Evolutionary conservation across 768 basidiomycete genomes (phyloP).

Genomic region (Russula ochroleuca): DNA sequence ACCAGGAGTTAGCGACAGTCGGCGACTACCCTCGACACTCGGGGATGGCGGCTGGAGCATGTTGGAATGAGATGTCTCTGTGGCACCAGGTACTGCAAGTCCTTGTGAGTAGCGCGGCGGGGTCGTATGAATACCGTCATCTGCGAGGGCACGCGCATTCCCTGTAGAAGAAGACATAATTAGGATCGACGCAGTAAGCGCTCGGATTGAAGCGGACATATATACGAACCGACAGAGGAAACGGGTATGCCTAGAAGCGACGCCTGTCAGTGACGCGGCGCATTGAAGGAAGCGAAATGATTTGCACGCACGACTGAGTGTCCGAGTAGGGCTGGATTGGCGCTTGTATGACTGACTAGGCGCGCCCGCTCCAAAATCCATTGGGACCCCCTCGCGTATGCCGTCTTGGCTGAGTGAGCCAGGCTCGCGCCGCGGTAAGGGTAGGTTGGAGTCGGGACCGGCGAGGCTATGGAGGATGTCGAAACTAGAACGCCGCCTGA

Average conservation of each 20-base stretch:
- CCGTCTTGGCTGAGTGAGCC: slow-evolving; percentile 45
- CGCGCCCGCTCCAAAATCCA: slow-evolving; percentile 45
- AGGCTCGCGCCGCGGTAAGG: slow-evolving; percentile 57
- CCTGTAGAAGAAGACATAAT: slow-evolving; percentile 42
- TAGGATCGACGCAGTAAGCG: background rate
- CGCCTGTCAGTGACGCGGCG: slow-evolving; percentile 4
- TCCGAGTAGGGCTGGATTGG: slow-evolving; percentile 66
- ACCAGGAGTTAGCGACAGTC: slow-evolving; percentile 62
- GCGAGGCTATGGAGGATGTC: slow-evolving; percentile 67
- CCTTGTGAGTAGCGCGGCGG: slow-evolving; percentile 29
- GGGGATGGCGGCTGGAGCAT: slow-evolving; percentile 32
- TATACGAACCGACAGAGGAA: slow-evolving; percentile 30
- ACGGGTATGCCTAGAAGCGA: slow-evolving; percentile 48
- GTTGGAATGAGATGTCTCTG: slow-evolving; percentile 34
- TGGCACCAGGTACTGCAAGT: slow-evolving; percentile 33
- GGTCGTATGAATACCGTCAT: slow-evolving; percentile 51
- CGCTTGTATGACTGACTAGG: slow-evolving; percentile 47
- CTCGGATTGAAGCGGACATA: background rate
- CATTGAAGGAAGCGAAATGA: slow-evolving; percentile 26
- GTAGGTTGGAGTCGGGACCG: slow-evolving; percentile 70
- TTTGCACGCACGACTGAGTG: slow-evolving; percentile 65
- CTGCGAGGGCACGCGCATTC: slow-evolving; percentile 78
- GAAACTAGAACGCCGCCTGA: slow-evolving; percentile 63
- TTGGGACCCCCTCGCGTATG: slow-evolving; percentile 72
- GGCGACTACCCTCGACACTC: slow-evolving; percentile 38